Evolutionary conservation across 2,329 filamentous ascomycete species (phyloP).

Genomic region (Lasiodiplodia hormozganensis): DNA sequence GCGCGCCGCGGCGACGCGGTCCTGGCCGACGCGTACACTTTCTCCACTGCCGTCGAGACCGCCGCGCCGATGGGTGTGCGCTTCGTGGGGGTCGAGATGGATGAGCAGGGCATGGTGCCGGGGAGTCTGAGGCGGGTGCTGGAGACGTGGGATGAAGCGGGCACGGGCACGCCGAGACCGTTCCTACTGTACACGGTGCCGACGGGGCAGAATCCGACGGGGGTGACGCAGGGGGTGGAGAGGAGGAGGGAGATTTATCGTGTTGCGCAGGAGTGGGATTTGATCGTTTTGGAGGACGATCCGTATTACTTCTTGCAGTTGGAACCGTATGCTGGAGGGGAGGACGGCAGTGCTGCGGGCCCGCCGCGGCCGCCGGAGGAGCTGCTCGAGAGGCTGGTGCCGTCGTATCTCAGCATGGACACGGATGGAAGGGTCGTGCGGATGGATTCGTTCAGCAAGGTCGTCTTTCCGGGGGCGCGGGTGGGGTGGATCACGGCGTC

Average conservation of each 20-base stretch:
- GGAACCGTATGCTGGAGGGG: constrained; percentile 70
- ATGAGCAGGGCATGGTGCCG: constrained; percentile 69
- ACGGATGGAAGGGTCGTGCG: constrained; percentile 87
- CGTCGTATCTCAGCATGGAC: constrained; percentile 80
- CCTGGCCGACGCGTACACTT: constrained; percentile 90
- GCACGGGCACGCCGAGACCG: constrained; percentile 64
- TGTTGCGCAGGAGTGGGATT: constrained; percentile 81
- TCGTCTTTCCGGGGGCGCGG: constrained; percentile 81
- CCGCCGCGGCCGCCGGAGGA: constrained; percentile 67
- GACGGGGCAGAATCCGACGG: constrained; percentile 90
- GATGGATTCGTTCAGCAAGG: constrained; percentile 93
- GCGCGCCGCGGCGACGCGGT: constrained; percentile 77
- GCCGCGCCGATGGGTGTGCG: constrained; percentile 68
- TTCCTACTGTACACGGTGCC: constrained; percentile 74
- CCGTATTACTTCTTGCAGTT: constrained; percentile 95
- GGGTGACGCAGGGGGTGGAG: constrained; percentile 75
- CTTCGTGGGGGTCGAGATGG: constrained; percentile 68
- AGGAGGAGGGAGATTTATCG: constrained; percentile 76
- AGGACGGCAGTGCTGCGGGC: constrained; percentile 56
- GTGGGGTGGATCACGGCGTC: constrained; percentile 90
- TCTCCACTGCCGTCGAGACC: constrained; percentile 79
- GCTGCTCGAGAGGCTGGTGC: constrained; percentile 76
- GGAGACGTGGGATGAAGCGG: constrained; percentile 65
- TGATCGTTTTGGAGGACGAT: constrained; percentile 90
- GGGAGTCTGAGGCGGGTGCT: constrained; percentile 68